Base-by-base conservation (phyloP, 306 rosid genomes). In the Malus asiatica region DNA sequence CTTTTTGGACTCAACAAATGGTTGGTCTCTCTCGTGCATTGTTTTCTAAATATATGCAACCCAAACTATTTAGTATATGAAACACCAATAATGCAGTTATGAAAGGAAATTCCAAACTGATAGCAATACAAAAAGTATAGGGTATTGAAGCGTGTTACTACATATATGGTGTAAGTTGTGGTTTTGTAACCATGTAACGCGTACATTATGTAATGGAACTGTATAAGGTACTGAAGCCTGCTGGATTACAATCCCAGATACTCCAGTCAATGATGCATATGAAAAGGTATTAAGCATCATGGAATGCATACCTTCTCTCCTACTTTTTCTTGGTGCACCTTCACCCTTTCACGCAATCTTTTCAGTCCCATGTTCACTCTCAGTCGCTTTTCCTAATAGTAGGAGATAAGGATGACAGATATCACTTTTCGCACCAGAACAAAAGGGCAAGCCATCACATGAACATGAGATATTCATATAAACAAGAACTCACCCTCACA, bases 271-370 rank as follows among this genome's bases (percentile, higher is more conserved):
- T 40, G 55, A 72, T 72, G 68, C 57, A 16, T 16, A 73, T 8
- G 25, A 30, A 40, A 58, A 25, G 65, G 57, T 7, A 40, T 18
- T 38, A 20, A 60, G 57, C 68, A 73, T 73, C 51, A 60, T 42
- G 60, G 59, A 11, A 62, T 12, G 66, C 48, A 60, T 87, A 90
- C 98, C 96, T 90, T 91, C 82, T 83, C 93, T 27, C 97, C 96
- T 53, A 95, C 98, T 83, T 88, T 95, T 79, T 95, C 98, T 81
- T 95, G 97, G 1, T 91, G 96, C 75, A 88, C 98, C 83, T 92
- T 95, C 77, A 95, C 96, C 86, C 91, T 95, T 90, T 95, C 98
- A 74, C 90, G 97, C 75, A 92, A 83, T 20, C 86, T 95, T 82
- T 90, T 92, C 96, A 92, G 85, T 77, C 97, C 87, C 87, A 91